These are phyloP conservation scores for Microascus cirrosus DNA, from an alignment of 2,329 filamentous ascomycete genomes.

Conservation along the genomic window DNA sequence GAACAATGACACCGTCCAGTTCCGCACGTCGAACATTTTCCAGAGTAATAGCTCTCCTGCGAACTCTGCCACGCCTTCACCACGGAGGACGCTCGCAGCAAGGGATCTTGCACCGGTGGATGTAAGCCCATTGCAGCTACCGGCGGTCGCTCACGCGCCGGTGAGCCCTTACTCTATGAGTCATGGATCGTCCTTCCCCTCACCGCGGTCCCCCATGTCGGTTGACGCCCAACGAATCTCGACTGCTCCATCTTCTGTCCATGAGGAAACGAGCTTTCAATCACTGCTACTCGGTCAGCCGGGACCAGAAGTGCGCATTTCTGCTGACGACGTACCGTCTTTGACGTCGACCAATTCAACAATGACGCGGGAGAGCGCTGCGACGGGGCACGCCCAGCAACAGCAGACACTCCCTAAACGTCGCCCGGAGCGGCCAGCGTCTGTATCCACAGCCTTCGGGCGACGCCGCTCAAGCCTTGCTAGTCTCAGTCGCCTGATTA, in stretches of 20 bases:
- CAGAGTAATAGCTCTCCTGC: conserved; percentile 17
- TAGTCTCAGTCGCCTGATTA: conserved; percentile 66
- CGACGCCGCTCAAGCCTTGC: conserved; percentile 66
- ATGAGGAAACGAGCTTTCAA: conserved; percentile 60
- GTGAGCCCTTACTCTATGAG: conserved; percentile 55
- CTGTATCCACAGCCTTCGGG: conserved; percentile 50
- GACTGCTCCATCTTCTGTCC: conserved; percentile 63
- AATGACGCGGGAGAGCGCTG: conserved; percentile 58
- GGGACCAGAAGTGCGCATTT: conserved; percentile 60
- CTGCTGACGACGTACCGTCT: conserved; percentile 63
- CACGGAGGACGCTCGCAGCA: conserved; percentile 25
- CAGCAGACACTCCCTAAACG: conserved; percentile 32
- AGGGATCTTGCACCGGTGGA: conserved; percentile 41
- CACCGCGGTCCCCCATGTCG: conserved; percentile 56
- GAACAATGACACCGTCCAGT: conserved; percentile 28
- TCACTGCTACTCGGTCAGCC: conserved; percentile 64
- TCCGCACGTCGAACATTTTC: conserved; percentile 24
- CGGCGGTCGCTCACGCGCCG: conserved; percentile 33
- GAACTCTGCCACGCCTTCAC: conserved; percentile 32
- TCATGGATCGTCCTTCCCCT: conserved; percentile 55
- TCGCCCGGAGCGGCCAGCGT: conserved; percentile 48
- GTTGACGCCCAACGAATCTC: conserved; percentile 64
- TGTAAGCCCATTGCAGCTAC: conserved; percentile 30
- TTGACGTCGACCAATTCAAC: conserved; percentile 66
- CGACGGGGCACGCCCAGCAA: conserved; percentile 26